phyloP scores from a whole-genome alignment of 2,329 filamentous ascomycete species.

The Septoria linicola region DNA sequence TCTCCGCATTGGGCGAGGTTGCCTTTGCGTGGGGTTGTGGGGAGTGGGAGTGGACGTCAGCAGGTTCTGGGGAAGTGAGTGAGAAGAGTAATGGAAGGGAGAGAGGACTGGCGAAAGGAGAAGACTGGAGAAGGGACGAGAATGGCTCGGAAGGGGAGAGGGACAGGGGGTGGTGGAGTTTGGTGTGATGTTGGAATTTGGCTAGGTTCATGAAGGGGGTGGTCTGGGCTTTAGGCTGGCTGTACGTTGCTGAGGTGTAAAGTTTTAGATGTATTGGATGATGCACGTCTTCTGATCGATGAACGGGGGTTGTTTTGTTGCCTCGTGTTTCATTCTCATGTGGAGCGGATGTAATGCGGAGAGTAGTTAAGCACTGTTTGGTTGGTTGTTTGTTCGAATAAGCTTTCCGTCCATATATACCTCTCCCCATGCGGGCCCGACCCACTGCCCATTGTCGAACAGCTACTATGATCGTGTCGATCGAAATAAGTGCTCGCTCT shows the following conservation, averaged over 20 bases:
- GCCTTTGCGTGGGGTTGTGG: conserved; percentile 10
- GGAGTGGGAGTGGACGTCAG: background rate
- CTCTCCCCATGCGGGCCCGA: too few species aligned
- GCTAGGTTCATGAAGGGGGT: background rate
- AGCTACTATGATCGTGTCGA: too few species aligned
- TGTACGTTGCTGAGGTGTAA: background rate
- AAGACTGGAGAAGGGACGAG: too few species aligned
- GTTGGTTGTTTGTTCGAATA: too few species aligned
- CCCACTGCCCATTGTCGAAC: too few species aligned
- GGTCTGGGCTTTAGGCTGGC: background rate
- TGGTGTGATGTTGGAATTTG: background rate
- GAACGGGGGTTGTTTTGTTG: background rate
- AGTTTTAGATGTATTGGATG: background rate
- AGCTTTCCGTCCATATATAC: too few species aligned
- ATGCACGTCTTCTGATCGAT: too few species aligned
- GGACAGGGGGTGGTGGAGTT: background rate
- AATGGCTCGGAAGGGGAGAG: conserved; percentile 4
- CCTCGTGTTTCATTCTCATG: too few species aligned
- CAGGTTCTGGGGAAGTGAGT: background rate
- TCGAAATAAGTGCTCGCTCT: background rate
- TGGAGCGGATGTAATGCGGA: too few species aligned
- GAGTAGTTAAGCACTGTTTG: too few species aligned
- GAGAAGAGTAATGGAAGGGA: background rate
- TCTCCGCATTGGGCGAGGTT: conserved; percentile 10
- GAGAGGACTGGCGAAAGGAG: background rate